Conservation (phyloP, 1,139 yeast genomes). For the Blastobotrys niveus region DNA sequence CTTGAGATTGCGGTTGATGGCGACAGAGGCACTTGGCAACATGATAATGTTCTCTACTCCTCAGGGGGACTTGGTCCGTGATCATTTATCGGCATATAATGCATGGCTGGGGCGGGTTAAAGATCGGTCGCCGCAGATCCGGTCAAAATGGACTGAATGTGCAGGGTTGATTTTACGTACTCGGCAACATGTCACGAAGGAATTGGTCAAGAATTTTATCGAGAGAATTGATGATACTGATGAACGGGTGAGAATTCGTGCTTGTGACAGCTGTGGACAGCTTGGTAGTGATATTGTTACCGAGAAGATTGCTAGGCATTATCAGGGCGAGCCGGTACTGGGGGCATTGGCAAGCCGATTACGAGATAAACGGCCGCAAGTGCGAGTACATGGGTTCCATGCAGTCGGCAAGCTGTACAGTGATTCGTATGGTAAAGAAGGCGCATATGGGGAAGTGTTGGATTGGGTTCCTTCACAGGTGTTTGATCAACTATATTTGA, state of each 20-base stretch:
- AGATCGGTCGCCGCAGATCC: slow-evolving; percentile 60
- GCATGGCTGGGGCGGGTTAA: slow-evolving; percentile 72
- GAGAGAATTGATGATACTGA: slow-evolving; percentile 72
- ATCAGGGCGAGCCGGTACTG: slow-evolving; percentile 33
- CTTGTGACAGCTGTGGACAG: slow-evolving; percentile 46
- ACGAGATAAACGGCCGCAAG: slow-evolving; percentile 56
- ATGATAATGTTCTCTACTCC: slow-evolving; percentile 50
- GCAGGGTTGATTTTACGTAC: slow-evolving; percentile 43
- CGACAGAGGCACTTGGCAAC: slow-evolving; percentile 68
- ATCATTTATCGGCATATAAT: slow-evolving; percentile 57
- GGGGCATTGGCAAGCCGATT: slow-evolving; percentile 45
- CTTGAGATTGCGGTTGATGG: slow-evolving; percentile 54
- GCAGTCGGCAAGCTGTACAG: slow-evolving; percentile 52
- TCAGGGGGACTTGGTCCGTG: slow-evolving; percentile 52
- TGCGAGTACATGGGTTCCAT: slow-evolving; percentile 57
- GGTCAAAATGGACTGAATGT: slow-evolving; percentile 66
- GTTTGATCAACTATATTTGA: slow-evolving; percentile 65
- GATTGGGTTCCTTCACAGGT: slow-evolving; percentile 61
- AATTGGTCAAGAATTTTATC: slow-evolving; percentile 54
- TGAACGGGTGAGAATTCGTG: slow-evolving; percentile 61
- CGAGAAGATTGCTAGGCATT: slow-evolving; percentile 18
- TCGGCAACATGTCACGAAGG: slow-evolving; percentile 42
- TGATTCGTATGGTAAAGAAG: slow-evolving; percentile 26
- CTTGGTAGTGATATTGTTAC: slow-evolving; percentile 39
- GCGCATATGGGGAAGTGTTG: slow-evolving; percentile 24